These are phyloP conservation scores for Sophora flavescens DNA, from an alignment of 306 rosid species.

Conservation along the genomic window DNA sequence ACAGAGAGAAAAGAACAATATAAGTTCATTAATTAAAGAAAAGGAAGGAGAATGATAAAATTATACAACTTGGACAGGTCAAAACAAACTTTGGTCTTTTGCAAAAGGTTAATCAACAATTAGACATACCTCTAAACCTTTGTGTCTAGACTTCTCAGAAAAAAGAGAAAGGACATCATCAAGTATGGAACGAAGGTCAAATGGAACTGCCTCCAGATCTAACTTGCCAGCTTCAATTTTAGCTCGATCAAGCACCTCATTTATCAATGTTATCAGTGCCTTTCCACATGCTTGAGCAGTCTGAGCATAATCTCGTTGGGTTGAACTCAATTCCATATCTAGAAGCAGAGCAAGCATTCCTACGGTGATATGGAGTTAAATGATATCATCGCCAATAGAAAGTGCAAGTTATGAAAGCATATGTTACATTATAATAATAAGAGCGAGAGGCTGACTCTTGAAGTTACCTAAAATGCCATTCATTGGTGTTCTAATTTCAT, in stretches of 20 bases:
- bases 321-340: conserved; percentile 86
- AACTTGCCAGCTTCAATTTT: conserved; percentile 96
- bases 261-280: conserved; percentile 89
- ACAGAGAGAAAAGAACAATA: conserved; percentile 21
- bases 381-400: conserved; percentile 7
- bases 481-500: conserved; percentile 99
- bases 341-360: conserved; percentile 98
- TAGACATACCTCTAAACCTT: conserved; percentile 85
- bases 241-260: conserved; percentile 98
- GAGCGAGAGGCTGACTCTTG: conserved; percentile 26
- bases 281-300: conserved; percentile 98
- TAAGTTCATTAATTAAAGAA: conserved; percentile 42
- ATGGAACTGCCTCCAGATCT: conserved; percentile 97
- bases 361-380: conserved; percentile 47
- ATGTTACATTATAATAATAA: not conserved
- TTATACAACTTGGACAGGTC: not conserved
- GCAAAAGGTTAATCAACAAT: conserved; percentile 29
- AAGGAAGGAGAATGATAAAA: conserved; percentile 19
- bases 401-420: not conserved
- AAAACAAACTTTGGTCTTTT: conserved; percentile 6
- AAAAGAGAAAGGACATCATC: conserved; percentile 97
- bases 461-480: conserved; percentile 91
- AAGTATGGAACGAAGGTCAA: conserved; percentile 86
- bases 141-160: conserved; percentile 93
- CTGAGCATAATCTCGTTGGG: conserved; percentile 95